Base-by-base conservation (phyloP, 371 early-diverging fungal species). In the Rhizopus stolonifer region DNA sequence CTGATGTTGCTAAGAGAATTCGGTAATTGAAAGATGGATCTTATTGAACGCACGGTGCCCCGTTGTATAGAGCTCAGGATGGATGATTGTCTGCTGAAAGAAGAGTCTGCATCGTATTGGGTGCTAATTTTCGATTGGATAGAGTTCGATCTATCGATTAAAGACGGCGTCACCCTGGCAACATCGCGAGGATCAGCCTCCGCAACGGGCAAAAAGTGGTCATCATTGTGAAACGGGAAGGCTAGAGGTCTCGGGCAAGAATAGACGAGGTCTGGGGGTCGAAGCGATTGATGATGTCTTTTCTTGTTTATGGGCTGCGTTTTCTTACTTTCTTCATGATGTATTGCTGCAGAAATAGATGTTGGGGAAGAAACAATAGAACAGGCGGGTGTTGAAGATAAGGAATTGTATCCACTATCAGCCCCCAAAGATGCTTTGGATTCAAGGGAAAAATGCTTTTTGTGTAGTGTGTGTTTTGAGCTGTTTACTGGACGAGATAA, bases 181-280 rank as follows among this genome's bases (percentile, higher is more conserved):
- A 75, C 66, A 57, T 75, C 75, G 40, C 75, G 65, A 38, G 77
- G 73, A 58, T 77, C 77, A 4, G 73, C 72, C 56, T 78, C 79
- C 33, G 73, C 79, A 23, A 74, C 69, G 22, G 79, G 79, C 32
- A 78, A 52, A 56, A 78, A 78, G 46, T 74, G 72, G 29, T 68
- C 74, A 56, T 78, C 79, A 42, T 78, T 78, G 57, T 78, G 79
- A 43, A 74, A 78, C 29, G 79, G 79, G 52, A 78, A 78, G 15
- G 75, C 71, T 4, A 78, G 54, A 22, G 79, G 79, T 31, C 75
- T 66, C 22, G 79, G 79, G 44, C 72, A 72, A 26, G 75, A 66
- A 49, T 74, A 72, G 14, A 78, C 79, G 32, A 69, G 60, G 55
- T 78, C 79, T 9, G 70, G 69, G 21, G 70, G 68, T 6, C 70